Percentiles rank a stretch among this genome's conserved stretches.
Conservation (phyloP, 306 rosid genomes). For the Adenanthera pavonina region DNA sequence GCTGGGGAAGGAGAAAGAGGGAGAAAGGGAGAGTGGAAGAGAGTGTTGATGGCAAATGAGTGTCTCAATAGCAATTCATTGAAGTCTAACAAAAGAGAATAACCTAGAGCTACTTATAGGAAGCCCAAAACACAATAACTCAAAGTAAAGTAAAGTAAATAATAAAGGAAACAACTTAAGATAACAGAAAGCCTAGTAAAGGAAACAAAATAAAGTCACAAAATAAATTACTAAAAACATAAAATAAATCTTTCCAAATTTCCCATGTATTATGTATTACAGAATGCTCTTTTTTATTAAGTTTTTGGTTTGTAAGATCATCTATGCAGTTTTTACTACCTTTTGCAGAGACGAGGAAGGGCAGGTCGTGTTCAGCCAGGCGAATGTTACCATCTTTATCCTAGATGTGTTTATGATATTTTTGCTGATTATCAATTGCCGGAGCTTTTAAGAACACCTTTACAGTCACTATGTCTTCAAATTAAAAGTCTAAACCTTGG, state of each 20-base stretch:
- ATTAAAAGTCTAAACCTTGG: conserved; percentile 93
- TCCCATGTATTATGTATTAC: background rate
- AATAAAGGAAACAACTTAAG: background rate
- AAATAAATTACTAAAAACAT: background rate
- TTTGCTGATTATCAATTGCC: conserved; percentile 94
- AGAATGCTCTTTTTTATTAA: conserved; percentile 13
- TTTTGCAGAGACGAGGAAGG: conserved; percentile 90
- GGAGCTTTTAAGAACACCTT: conserved; percentile 94
- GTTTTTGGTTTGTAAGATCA: conserved; percentile 35
- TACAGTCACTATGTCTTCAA: conserved; percentile 95
- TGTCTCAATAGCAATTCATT: background rate
- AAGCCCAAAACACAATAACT: background rate
- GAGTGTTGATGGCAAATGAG: background rate
- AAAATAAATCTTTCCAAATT: background rate
- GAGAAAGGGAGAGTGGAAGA: background rate
- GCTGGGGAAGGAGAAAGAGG: too few species aligned
- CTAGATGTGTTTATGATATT: conserved; percentile 83
- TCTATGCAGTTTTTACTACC: conserved; percentile 23
- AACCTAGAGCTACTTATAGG: background rate
- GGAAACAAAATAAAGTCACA: background rate
- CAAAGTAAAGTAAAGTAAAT: background rate
- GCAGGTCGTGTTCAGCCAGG: conserved; percentile 99
- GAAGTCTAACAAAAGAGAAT: background rate
- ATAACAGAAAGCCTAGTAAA: background rate
- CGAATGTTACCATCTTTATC: conserved; percentile 92